Percentiles rank a stretch among this genome's conserved stretches.
These are phyloP conservation scores for Hymenochaete sp. DNA, from an alignment of 1,284 basidiomycete genomes.

Conservation along the genomic window DNA sequence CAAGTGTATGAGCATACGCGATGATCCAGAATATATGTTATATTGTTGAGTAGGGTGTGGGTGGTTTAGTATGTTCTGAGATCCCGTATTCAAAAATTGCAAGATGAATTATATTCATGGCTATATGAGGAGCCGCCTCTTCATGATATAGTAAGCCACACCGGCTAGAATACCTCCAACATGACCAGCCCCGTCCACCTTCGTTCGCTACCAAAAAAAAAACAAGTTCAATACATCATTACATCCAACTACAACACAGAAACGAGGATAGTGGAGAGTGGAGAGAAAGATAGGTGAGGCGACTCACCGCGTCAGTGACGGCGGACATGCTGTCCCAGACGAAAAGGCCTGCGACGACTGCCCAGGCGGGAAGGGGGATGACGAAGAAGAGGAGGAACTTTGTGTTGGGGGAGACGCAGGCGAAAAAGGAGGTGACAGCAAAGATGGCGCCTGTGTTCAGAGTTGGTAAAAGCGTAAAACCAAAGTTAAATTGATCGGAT, in stretches of 20 bases:
- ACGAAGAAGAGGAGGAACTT: constrained; percentile 77
- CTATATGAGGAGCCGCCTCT: constrained; percentile 13
- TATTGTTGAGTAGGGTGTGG: no score
- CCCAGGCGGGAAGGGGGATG: constrained; percentile 80
- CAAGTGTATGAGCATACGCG: no score
- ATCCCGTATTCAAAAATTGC: no score
- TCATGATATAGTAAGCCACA: constrained; percentile 41
- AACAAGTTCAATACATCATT: neutral
- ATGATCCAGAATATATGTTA: no score
- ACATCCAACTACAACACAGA: constrained; percentile 3
- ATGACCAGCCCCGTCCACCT: constrained; percentile 69
- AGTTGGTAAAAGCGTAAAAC: neutral
- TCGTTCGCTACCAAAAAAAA: constrained; percentile 30
- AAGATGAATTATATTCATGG: no score
- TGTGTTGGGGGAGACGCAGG: constrained; percentile 59
- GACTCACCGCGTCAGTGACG: constrained; percentile 32
- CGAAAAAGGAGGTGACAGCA: constrained; percentile 62
- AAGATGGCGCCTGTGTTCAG: constrained; percentile 56
- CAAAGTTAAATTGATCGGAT: no score
- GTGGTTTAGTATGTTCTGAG: no score
- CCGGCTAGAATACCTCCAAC: constrained; percentile 72
- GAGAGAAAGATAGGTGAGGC: neutral
- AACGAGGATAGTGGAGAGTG: constrained; percentile 21
- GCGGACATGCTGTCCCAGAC: constrained; percentile 56
- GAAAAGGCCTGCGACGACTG: constrained; percentile 66